Evolutionary conservation across 345 rosid genomes (phyloP).

Genomic region (thale cress (Arabidopsis thaliana)): DNA sequence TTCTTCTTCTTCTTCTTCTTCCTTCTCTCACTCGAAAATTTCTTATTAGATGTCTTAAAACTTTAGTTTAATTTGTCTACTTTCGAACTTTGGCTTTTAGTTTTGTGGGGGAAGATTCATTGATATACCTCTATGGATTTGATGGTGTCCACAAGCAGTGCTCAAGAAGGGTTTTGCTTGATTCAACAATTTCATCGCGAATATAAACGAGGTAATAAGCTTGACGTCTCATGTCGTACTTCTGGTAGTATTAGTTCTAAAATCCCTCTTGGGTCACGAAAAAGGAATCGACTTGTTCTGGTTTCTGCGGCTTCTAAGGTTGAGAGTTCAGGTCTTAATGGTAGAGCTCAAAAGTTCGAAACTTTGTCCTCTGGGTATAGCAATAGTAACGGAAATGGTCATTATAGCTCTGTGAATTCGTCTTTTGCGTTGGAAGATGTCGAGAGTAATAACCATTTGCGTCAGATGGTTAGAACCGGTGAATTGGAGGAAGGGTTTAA

Average conservation of each 20-base stretch:
- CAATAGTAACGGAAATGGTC: slow-evolving; percentile 49
- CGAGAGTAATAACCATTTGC: slow-evolving; percentile 66
- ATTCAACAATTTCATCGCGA: slow-evolving; percentile 54
- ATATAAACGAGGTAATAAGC: slow-evolving; percentile 40
- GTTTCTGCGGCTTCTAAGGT: slow-evolving; percentile 54
- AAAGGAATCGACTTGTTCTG: slow-evolving; percentile 46
- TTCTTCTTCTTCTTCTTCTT: slow-evolving; percentile 17
- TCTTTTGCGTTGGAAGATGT: slow-evolving; percentile 56
- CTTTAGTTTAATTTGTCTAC: not conserved
- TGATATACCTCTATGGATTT: slow-evolving; percentile 55
- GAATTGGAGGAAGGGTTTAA: slow-evolving; percentile 68
- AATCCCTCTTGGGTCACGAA: slow-evolving; percentile 41
- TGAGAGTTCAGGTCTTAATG: slow-evolving; percentile 54
- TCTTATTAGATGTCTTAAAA: not conserved
- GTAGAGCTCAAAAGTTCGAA: slow-evolving; percentile 48
- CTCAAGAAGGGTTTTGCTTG: slow-evolving; percentile 65
- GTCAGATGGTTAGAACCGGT: slow-evolving; percentile 64
- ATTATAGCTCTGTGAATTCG: slow-evolving; percentile 43
- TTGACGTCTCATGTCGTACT: slow-evolving; percentile 40
- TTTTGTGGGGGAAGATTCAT: slow-evolving; percentile 10
- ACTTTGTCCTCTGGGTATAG: slow-evolving; percentile 48
- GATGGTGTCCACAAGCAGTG: slow-evolving; percentile 52
- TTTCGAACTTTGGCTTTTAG: slow-evolving; percentile 2
- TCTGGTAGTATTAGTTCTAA: slow-evolving; percentile 32
- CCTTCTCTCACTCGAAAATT: not conserved